Percentiles rank a stretch among this genome's conserved stretches.
Conservation (phyloP, 768 basidiomycete species). For the Pleurotus sapidus region DNA sequence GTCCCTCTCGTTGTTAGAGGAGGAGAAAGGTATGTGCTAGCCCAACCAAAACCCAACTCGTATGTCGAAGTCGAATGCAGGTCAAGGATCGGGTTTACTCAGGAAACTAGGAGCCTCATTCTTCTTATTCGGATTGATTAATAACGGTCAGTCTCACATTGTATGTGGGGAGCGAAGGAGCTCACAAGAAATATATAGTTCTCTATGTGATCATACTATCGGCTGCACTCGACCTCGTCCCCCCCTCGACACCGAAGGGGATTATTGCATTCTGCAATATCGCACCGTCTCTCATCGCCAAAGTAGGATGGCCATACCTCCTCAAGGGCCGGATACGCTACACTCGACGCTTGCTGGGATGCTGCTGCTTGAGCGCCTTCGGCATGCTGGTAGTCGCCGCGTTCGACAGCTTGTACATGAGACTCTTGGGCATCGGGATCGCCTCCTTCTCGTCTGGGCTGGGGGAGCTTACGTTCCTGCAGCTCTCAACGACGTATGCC, state of each 20-base stretch:
- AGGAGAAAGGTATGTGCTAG: too few relatives aligned
- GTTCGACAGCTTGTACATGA: slow-evolving; percentile 60
- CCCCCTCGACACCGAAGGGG: slow-evolving; percentile 89
- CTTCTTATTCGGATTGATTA: slow-evolving; percentile 90
- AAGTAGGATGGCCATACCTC: slow-evolving; percentile 90
- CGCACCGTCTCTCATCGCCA: slow-evolving; percentile 80
- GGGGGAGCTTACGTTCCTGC: slow-evolving; percentile 92
- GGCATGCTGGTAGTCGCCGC: slow-evolving; percentile 91
- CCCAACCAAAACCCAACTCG: too few relatives aligned
- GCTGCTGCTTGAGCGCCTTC: slow-evolving; percentile 67
- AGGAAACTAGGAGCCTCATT: slow-evolving; percentile 60
- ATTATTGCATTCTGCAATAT: slow-evolving; percentile 97
- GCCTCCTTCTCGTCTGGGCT: slow-evolving; percentile 90
- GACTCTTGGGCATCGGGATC: slow-evolving; percentile 75
- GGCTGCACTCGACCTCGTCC: slow-evolving; percentile 92
- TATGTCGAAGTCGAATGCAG: too few relatives aligned
- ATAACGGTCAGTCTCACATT: slow-evolving; percentile 61
- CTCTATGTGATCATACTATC: slow-evolving; percentile 96
- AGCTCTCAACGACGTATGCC: slow-evolving; percentile 81
- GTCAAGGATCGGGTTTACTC: slow-evolving; percentile 24
- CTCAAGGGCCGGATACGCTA: slow-evolving; percentile 87
- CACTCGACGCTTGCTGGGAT: slow-evolving; percentile 66
- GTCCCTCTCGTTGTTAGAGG: too few relatives aligned
- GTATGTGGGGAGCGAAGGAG: not conserved
- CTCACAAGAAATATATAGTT: slow-evolving; percentile 41